Conservation (phyloP, 352 stramenopile species). For the Globisporangium alternatum region DNA sequence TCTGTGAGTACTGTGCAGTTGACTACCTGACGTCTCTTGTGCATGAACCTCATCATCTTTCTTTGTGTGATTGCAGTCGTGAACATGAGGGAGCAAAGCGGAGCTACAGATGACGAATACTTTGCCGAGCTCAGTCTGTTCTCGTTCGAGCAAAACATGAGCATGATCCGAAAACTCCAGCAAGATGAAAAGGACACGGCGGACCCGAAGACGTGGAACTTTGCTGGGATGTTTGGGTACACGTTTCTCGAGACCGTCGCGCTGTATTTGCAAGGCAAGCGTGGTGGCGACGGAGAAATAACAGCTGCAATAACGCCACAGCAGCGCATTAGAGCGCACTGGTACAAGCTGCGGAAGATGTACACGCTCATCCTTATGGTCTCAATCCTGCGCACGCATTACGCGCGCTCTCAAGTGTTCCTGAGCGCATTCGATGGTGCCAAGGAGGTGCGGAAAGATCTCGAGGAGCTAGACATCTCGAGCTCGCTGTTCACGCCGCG, state of each 20-base stretch:
- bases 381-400: constrained; percentile 70
- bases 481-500: constrained; percentile 77
- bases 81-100: constrained; percentile 15
- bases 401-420: constrained; percentile 61
- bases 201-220: constrained; percentile 23
- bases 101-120: constrained; percentile 24
- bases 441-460: constrained; percentile 21
- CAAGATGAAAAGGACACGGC: not conserved
- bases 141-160: constrained; percentile 59
- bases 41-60: not conserved
- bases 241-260: constrained; percentile 54
- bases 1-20: constrained; percentile 36
- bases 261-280: constrained; percentile 22
- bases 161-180: constrained; percentile 49
- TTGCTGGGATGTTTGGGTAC: constrained; percentile 59
- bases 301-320: not conserved
- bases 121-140: constrained; percentile 49
- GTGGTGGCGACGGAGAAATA: not conserved
- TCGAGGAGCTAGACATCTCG: constrained; percentile 53
- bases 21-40: not conserved
- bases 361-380: constrained; percentile 84
- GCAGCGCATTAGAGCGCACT: constrained; percentile 24
- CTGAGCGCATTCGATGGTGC: constrained; percentile 33
- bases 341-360: constrained; percentile 74
- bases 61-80: constrained; percentile 21